These are phyloP conservation scores for Ceratocystis ficicola DNA, from an alignment of 2,329 filamentous ascomycete genomes.

Conservation along the genomic window DNA sequence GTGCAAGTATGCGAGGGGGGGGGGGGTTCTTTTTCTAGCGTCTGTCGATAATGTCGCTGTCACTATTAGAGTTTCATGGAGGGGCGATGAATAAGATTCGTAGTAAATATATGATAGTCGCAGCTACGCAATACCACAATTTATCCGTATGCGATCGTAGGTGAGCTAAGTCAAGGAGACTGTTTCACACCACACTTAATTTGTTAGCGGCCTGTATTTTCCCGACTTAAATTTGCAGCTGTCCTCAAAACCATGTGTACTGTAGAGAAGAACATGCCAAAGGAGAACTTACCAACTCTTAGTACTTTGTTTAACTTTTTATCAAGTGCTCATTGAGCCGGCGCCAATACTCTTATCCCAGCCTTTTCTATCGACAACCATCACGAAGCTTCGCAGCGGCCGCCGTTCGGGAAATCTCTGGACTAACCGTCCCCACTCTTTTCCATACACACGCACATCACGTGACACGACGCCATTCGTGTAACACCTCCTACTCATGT, in stretches of 20 bases:
- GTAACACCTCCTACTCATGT: not conserved
- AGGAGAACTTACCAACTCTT: too few relatives aligned
- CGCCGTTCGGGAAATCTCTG: constrained; percentile 12
- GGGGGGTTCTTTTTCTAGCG: not conserved
- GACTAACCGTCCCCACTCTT: not conserved
- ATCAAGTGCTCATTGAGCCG: too few relatives aligned
- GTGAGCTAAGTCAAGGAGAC: not conserved
- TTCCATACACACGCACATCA: constrained; percentile 10
- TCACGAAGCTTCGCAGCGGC: not conserved
- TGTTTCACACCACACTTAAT: not conserved
- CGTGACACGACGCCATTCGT: constrained; percentile 7
- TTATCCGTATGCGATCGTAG: not conserved
- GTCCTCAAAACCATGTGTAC: too few relatives aligned
- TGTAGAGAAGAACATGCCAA: too few relatives aligned
- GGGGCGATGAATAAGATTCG: not conserved
- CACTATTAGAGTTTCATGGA: not conserved
- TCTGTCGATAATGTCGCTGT: not conserved
- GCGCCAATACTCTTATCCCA: not conserved
- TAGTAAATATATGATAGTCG: not conserved
- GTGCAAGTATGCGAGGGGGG: not conserved
- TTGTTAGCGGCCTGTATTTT: not conserved
- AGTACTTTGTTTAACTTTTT: too few relatives aligned
- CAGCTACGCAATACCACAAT: not conserved
- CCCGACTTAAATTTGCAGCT: not conserved
- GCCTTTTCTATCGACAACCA: not conserved